Percentiles rank a stretch among this genome's conserved stretches.
Evolutionary conservation across 768 basidiomycete genomes (phyloP).

Genomic region (Galerina sulciceps): DNA sequence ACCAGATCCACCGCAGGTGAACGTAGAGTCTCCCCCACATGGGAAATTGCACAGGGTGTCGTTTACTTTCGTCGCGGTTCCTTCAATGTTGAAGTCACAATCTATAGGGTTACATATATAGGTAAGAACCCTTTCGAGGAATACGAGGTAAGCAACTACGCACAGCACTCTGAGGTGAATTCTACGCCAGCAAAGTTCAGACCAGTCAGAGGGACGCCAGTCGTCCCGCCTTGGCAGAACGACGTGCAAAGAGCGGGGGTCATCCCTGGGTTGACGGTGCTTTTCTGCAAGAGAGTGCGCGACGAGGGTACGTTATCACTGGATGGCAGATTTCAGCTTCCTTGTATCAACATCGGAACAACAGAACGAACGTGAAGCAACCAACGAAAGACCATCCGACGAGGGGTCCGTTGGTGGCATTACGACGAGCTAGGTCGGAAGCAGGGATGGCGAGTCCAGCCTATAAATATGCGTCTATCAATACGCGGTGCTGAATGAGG

Average conservation of each 20-base stretch:
- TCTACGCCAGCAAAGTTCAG: slow-evolving; percentile 18
- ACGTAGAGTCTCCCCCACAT: slow-evolving; percentile 17
- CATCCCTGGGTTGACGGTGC: slow-evolving; percentile 11
- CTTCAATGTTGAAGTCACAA: slow-evolving; percentile 20
- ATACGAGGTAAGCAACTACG: neutral
- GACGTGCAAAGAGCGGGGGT: slow-evolving; percentile 16
- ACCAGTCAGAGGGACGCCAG: neutral
- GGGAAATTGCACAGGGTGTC: slow-evolving; percentile 13
- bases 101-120: neutral
- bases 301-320: slow-evolving; percentile 10
- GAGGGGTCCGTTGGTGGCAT: too few species aligned
- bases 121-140: neutral
- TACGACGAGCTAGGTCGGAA: too few species aligned
- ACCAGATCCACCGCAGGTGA: slow-evolving; percentile 15
- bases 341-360: too few species aligned
- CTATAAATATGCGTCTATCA: too few species aligned
- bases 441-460: too few species aligned
- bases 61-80: slow-evolving; percentile 14
- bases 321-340: neutral
- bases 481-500: too few species aligned
- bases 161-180: slow-evolving; percentile 19
- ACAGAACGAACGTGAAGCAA: too few species aligned
- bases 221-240: slow-evolving; percentile 5
- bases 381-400: too few species aligned
- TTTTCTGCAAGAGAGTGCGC: slow-evolving; percentile 16